These are phyloP conservation scores for Barnettozyma botsteinii DNA, from an alignment of 805 yeast genomes.

Conservation along the genomic window DNA sequence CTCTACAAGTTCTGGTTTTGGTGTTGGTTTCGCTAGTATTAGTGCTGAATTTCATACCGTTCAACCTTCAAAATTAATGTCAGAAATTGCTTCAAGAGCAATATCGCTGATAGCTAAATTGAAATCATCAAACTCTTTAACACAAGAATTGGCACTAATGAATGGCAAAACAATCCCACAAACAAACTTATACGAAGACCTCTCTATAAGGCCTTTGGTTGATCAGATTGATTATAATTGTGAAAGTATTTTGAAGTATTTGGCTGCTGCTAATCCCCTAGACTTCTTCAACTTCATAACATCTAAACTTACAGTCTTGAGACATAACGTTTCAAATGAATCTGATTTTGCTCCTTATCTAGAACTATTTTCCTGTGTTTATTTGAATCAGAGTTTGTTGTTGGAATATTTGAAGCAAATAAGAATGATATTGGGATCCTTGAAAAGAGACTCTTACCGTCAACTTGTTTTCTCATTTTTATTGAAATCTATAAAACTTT, in stretches of 20 bases:
- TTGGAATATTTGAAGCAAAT: conserved; percentile 35
- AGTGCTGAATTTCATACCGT: conserved; percentile 29
- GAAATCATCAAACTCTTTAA: conserved; percentile 28
- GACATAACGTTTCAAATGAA: conserved; percentile 33
- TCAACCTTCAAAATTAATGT: conserved; percentile 28
- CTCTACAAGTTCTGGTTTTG: conserved; percentile 19
- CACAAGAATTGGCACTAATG: conserved; percentile 29
- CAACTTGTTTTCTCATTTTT: conserved; percentile 40
- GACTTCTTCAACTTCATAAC: conserved; percentile 36
- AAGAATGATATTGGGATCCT: conserved; percentile 30
- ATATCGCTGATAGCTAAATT: conserved; percentile 26
- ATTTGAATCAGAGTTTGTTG: conserved; percentile 34
- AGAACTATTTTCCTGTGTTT: conserved; percentile 41
- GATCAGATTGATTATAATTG: conserved; percentile 33
- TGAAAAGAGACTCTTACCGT: conserved; percentile 41
- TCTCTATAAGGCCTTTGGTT: conserved; percentile 21
- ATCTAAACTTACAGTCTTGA: conserved; percentile 25
- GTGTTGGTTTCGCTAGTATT: conserved; percentile 30
- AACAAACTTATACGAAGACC: conserved; percentile 17
- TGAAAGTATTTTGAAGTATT: conserved; percentile 37
- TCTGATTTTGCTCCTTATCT: conserved; percentile 36
- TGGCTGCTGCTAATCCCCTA: conserved; percentile 45
- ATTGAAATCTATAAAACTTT: conserved; percentile 39
- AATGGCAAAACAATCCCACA: conserved; percentile 19
- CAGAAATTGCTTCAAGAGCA: conserved; percentile 25